Evolutionary conservation across 441 rosid genomes (phyloP).

Genomic region (Gossypium gossypioides): DNA sequence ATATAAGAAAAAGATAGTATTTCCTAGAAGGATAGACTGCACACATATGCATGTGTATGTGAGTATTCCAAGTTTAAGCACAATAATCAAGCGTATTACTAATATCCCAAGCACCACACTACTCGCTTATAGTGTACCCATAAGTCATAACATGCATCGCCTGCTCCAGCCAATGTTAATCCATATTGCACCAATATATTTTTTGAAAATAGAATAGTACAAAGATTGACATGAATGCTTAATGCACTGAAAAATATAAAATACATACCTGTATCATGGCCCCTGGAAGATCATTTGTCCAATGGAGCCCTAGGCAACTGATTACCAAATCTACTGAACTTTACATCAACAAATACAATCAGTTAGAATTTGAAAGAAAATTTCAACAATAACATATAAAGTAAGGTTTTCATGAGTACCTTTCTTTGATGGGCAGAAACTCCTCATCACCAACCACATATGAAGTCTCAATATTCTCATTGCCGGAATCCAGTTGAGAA

Average conservation of each 20-base stretch:
- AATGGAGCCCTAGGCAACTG: constrained; percentile 90
- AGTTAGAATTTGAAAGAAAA: constrained; percentile 10
- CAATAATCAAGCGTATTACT: neutral
- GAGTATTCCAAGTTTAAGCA: neutral
- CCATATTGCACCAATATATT: neutral
- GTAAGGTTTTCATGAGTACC: constrained; percentile 27
- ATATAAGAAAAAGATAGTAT: neutral
- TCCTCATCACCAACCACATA: constrained; percentile 89
- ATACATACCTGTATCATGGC: constrained; percentile 79
- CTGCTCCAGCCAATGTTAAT: constrained; percentile 1
- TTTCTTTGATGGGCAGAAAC: constrained; percentile 75
- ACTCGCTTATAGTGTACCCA: neutral
- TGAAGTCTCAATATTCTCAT: constrained; percentile 44
- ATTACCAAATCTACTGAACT: constrained; percentile 89
- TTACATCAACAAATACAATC: constrained; percentile 24
- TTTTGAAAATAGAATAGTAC: neutral
- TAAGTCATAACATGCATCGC: neutral
- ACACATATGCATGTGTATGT: neutral
- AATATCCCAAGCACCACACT: neutral
- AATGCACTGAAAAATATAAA: neutral
- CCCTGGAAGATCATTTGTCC: constrained; percentile 99
- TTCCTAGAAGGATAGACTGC: neutral
- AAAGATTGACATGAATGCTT: neutral
- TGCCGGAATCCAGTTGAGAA: constrained; percentile 24
- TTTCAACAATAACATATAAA: neutral